Evolutionary conservation across 2,329 filamentous ascomycete species (phyloP), one percentile per base, ranked within the genome.

Genomic region (Diaporthe sp.): DNA sequence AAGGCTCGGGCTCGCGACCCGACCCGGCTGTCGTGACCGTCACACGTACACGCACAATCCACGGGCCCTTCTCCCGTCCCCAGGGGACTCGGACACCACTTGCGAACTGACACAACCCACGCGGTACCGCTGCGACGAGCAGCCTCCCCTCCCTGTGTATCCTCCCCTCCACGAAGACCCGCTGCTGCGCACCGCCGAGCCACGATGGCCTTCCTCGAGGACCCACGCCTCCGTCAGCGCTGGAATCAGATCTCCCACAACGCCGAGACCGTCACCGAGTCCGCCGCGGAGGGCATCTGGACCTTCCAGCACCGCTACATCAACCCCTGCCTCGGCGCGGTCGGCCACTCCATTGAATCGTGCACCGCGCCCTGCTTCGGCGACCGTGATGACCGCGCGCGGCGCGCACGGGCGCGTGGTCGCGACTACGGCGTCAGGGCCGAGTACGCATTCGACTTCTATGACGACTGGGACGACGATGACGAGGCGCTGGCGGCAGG

Each of bases 191-290:
- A 28, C n/a, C 65, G 67, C 49, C 46, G 58, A 42, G 37, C 75
- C 83, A 82, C 72, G 77, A 91, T 91, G 90, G 86, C 89, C 72
- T 91, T 93, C 79, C 87, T 93, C 78, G 91, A 93, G 82, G 96
- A 98, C 85, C 96, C 96, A 77, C 94, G 96, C 81, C 92, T 98
- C 84, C 95, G 96, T 79, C 95, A 98, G 84, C 95, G 94, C 80
- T 95, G 98, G 90, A 97, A 98, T 83, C 95, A 97, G 82, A 93
- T 98, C 83, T 93, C 94, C 9, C 94, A 97, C 79, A 98, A 96
- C 81, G 92, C 97, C 84, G 96, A 98, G 85, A 91, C 94, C 44
- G 95, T 95, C 62, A 98, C 97, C 76, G 95, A 98, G 83, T 93
- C 94, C 74, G 95, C 96, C n/a, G 96, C 97, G 76, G 95, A 94